Base-by-base conservation (phyloP, 352 stramenopile genomes). In the Globisporangium parvum region DNA sequence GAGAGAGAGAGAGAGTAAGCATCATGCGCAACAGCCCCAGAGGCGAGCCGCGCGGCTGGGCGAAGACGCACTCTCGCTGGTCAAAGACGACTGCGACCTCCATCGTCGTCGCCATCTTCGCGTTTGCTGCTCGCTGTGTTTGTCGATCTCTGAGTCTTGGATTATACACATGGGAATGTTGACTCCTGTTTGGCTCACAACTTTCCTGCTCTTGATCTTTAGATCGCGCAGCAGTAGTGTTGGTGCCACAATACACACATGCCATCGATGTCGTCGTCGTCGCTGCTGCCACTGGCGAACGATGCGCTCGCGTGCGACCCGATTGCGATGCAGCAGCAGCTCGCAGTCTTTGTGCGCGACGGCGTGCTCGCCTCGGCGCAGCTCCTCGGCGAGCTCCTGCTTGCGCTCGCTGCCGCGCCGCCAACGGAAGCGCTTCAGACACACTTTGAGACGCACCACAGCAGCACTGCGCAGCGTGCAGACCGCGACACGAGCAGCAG, bases 301-400 rank as follows among this genome's bases (percentile, higher is more conserved):
- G 46, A 51, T 23, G 17, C 39, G 24, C 51, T n/a, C 12, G 31
- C 24, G 28, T 77, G 62, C 46, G 67, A 87, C 52, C 65, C 71
- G 8, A 57, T 69, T 24, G 68, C 60, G 26, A 86, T 88, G 77
- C 80, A 88, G 58, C 55, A 74, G 42, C 77, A 91, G 57, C 57
- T 91, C 44, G 69, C 75, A 40, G 20, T 64, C 45, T 84, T 91
- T 41, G 51, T 87, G 51, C 57, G 40, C 47, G 73, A 70, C 28
- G 71, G 63, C n/a, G 33, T 85, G 44, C 45, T 71, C 53, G 70
- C 77, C 48, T 88, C 80, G 48, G 80, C 80, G 42, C 76, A 85
- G 55, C 60, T 91, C 46, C 64, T 91, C 15, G 80, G 76, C 21
- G 75, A 88, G 41, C 62, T 91, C 23, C 59, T 91, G 33, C 33